phyloP scores from a whole-genome alignment of 495 filamentous ascomycete species.

The Penicillium cataractarum region DNA sequence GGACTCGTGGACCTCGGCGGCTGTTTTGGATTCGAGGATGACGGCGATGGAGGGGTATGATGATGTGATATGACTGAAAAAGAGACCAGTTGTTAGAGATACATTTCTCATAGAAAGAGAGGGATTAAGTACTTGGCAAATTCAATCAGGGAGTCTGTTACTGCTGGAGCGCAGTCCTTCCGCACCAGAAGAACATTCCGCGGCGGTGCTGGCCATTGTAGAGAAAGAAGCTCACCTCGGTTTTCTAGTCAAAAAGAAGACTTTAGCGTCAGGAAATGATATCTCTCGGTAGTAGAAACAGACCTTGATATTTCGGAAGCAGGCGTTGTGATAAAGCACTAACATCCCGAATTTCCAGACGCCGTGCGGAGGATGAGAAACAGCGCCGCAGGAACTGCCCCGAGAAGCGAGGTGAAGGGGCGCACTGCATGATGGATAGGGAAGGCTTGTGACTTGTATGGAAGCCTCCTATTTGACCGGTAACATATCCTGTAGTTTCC shows the following conservation, averaged over 20 bases:
- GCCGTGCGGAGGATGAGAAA: constrained; percentile 46
- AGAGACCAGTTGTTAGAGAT: constrained; percentile 10
- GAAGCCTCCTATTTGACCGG: background rate
- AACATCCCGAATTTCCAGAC: constrained; percentile 48
- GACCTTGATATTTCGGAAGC: constrained; percentile 58
- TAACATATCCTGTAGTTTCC: background rate
- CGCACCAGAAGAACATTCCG: constrained; percentile 89
- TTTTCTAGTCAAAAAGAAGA: constrained; percentile 47
- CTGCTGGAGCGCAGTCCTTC: constrained; percentile 73
- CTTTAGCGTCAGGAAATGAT: constrained; percentile 6
- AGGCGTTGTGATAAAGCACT: constrained; percentile 44
- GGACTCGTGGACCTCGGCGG: constrained; percentile 69
- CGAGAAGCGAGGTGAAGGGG: constrained; percentile 11
- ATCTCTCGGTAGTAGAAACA: constrained; percentile 19
- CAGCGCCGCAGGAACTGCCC: constrained; percentile 21
- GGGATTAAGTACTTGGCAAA: constrained; percentile 64
- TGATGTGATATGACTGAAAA: constrained; percentile 66
- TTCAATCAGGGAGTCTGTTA: constrained; percentile 72
- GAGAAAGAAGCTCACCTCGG: constrained; percentile 68
- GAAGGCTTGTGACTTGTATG: background rate
- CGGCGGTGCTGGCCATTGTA: constrained; percentile 88
- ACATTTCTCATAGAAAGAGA: background rate
- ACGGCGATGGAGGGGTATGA: constrained; percentile 82
- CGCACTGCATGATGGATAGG: constrained; percentile 21
- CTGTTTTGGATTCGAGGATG: constrained; percentile 79